Evolutionary conservation across 805 yeast species (phyloP).

Genomic region (Suhomyces xylopsoci): DNA sequence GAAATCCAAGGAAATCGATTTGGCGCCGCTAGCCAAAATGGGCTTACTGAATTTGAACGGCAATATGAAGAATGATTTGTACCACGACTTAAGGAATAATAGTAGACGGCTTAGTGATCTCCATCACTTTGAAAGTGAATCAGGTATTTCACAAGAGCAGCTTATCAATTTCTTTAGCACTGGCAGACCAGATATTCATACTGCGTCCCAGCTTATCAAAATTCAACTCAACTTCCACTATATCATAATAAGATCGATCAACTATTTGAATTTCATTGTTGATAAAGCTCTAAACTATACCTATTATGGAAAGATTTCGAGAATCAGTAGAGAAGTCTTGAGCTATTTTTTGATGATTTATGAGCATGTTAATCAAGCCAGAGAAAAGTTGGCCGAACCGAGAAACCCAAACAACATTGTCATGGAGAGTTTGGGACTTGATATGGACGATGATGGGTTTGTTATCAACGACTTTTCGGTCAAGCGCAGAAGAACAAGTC

Average conservation of each 20-base stretch:
- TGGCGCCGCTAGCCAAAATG: constrained; percentile 19
- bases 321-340: constrained; percentile 37
- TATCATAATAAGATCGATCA: constrained; percentile 39
- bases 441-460: constrained; percentile 45
- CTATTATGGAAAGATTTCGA: constrained; percentile 34
- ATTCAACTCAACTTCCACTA: constrained; percentile 46
- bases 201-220: constrained; percentile 39
- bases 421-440: constrained; percentile 38
- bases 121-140: not conserved
- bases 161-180: constrained; percentile 22
- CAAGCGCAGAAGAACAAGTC: constrained; percentile 27
- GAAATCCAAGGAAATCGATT: constrained; percentile 23
- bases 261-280: constrained; percentile 41
- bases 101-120: not conserved
- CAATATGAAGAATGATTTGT: constrained; percentile 24
- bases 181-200: constrained; percentile 37
- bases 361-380: constrained; percentile 21
- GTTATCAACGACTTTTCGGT: constrained; percentile 43
- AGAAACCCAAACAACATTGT: constrained; percentile 17
- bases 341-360: constrained; percentile 37
- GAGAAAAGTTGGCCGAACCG: constrained; percentile 7
- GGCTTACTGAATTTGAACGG: constrained; percentile 27
- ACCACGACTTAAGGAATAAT: constrained; percentile 22
- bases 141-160: constrained; percentile 14
- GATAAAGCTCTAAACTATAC: constrained; percentile 37